Conservation (phyloP, 345 rosid species). For the Syzygium aromaticum region DNA sequence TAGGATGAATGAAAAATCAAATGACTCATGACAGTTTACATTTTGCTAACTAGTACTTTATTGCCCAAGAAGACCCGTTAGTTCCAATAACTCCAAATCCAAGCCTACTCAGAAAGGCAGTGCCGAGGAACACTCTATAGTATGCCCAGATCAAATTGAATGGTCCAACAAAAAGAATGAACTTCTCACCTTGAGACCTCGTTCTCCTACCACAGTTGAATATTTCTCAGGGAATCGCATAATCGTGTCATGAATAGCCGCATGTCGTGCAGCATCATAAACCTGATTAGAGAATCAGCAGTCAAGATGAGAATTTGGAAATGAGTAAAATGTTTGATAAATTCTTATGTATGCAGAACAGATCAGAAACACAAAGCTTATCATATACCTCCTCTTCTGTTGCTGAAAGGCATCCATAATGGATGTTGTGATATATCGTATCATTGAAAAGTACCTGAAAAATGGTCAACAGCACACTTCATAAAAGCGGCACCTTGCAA, state of each 20-base stretch:
- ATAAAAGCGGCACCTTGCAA: not conserved
- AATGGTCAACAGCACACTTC: not conserved
- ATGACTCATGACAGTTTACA: not conserved
- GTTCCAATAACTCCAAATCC: not conserved
- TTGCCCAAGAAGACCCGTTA: not conserved
- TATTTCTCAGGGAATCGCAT: slow-evolving; percentile 87
- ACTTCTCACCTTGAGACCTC: slow-evolving; percentile 91
- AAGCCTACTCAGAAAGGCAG: not conserved
- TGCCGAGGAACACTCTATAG: not conserved
- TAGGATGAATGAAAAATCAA: not conserved
- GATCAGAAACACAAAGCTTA: not conserved
- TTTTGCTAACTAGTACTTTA: not conserved
- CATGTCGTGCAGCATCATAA: slow-evolving; percentile 88
- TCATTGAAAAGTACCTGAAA: slow-evolving; percentile 92
- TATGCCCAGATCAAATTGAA: not conserved
- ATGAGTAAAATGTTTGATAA: not conserved
- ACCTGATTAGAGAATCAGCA: slow-evolving; percentile 38
- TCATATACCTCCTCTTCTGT: slow-evolving; percentile 70
- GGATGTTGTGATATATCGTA: slow-evolving; percentile 92
- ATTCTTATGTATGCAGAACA: not conserved
- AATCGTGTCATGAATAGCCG: slow-evolving; percentile 92
- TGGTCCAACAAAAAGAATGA: not conserved
- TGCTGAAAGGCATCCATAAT: slow-evolving; percentile 88
- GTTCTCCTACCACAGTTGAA: slow-evolving; percentile 90
- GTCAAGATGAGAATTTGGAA: not conserved